Percentiles rank a stretch among this genome's conserved stretches.
These are phyloP conservation scores for Chlorella ohadii DNA, from an alignment of 139 green algal genomes.

Conservation along the genomic window DNA sequence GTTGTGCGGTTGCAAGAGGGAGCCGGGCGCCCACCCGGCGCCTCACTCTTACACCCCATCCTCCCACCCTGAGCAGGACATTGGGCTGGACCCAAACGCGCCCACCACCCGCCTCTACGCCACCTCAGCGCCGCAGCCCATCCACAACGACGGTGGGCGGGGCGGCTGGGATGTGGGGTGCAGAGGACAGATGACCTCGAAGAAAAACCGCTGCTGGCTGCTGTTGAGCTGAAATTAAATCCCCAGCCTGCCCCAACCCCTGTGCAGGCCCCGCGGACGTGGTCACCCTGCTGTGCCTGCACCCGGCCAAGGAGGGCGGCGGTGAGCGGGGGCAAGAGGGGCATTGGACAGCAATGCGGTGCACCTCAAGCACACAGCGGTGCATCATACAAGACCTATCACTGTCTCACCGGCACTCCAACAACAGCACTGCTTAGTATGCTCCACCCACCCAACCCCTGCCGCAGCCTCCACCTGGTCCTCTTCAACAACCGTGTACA, in stretches of 20 bases:
- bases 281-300: conserved; percentile 61
- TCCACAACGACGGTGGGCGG: conserved; percentile 61
- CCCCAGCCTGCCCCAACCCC: no score
- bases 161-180: background rate
- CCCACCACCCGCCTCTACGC: conserved; percentile 73
- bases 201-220: no score
- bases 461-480: background rate
- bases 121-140: conserved; percentile 66
- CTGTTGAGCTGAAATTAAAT: no score
- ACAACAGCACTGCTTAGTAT: no score
- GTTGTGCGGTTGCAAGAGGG: no score
- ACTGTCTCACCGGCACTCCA: no score
- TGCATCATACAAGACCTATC: no score
- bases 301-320: conserved; percentile 57
- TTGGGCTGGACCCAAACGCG: conserved; percentile 64
- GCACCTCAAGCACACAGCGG: no score
- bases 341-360: background rate
- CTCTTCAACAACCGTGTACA: conserved; percentile 56
- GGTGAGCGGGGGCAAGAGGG: background rate
- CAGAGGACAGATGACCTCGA: no score
- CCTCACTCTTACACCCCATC: no score
- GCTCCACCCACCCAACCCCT: background rate
- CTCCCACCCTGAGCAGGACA: no score
- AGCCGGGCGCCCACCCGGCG: background rate
- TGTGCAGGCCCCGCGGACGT: conserved; percentile 65